phyloP scores from a whole-genome alignment of 352 stramenopile genomes.

The Phytophthora constricta region DNA sequence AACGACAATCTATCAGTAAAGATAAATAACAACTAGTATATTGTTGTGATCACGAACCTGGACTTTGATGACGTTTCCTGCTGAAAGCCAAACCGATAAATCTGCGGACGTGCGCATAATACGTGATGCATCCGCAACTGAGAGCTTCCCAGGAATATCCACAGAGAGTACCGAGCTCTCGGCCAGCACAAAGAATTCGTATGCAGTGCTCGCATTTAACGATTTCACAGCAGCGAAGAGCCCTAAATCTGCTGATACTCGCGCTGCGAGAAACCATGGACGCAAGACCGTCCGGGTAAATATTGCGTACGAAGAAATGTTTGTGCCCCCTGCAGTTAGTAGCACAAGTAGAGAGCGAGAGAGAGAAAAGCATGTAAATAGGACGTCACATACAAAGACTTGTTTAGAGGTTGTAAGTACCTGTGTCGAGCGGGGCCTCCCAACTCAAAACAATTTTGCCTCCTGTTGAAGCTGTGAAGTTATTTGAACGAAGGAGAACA shows the following conservation, averaged over 20 bases:
- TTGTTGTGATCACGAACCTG: conserved; percentile 33
- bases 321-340: conserved; percentile 42
- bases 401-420: conserved; percentile 12
- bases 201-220: conserved; percentile 49
- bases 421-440: conserved; percentile 55
- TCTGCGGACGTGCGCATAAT: conserved; percentile 48
- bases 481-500: conserved; percentile 21
- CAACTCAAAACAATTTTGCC: conserved; percentile 62
- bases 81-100: conserved; percentile 33
- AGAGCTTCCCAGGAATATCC: conserved; percentile 43
- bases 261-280: conserved; percentile 37
- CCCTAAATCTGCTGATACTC: conserved; percentile 5
- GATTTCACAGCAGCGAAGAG: conserved; percentile 25
- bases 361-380: not conserved
- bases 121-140: conserved; percentile 38
- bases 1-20: not conserved
- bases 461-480: conserved; percentile 41
- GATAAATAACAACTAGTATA: not conserved
- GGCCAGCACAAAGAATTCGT: conserved; percentile 63
- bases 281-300: conserved; percentile 36
- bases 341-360: no score
- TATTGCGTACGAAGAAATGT: conserved; percentile 47
- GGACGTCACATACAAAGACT: not conserved
- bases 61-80: conserved; percentile 47
- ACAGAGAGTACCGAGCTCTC: conserved; percentile 26